Evolutionary conservation across 75 land plant species (phyloP).

Genomic region (Picea sitchensis): DNA sequence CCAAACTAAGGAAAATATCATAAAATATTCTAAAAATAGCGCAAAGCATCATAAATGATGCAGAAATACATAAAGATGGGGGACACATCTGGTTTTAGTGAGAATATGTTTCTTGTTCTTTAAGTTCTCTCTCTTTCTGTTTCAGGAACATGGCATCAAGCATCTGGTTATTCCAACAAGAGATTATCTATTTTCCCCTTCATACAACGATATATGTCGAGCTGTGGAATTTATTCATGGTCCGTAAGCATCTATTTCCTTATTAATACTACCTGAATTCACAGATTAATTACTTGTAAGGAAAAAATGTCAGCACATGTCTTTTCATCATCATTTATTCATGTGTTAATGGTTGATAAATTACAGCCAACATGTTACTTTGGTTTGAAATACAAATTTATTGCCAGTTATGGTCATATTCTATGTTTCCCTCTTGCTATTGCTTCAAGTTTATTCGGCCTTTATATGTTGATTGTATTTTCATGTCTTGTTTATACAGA

Average conservation of each 20-base stretch:
- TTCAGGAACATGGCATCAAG: constrained; percentile 72
- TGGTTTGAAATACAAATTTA: not conserved
- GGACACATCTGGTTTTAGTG: too few species aligned
- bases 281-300: not conserved
- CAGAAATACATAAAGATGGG: too few species aligned
- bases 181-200: constrained; percentile 96
- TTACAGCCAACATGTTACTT: not conserved
- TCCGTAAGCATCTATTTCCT: constrained; percentile 20
- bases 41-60: too few species aligned
- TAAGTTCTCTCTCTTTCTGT: not conserved
- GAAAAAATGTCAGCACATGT: not conserved
- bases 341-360: not conserved
- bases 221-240: constrained; percentile 95
- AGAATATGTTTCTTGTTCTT: not conserved
- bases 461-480: constrained; percentile 1
- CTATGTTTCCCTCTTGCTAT: not conserved
- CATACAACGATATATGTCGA: constrained; percentile 52
- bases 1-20: too few species aligned
- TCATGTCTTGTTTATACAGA: constrained; percentile 29
- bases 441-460: not conserved
- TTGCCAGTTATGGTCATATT: not conserved
- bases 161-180: constrained; percentile 92
- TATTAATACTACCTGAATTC: too few species aligned
- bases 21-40: too few species aligned
- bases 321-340: not conserved